Evolutionary conservation across 208 protist genomes (phyloP), one percentile per base, ranked within the genome.

Genomic region (Trypanosomatidae sp.): DNA sequence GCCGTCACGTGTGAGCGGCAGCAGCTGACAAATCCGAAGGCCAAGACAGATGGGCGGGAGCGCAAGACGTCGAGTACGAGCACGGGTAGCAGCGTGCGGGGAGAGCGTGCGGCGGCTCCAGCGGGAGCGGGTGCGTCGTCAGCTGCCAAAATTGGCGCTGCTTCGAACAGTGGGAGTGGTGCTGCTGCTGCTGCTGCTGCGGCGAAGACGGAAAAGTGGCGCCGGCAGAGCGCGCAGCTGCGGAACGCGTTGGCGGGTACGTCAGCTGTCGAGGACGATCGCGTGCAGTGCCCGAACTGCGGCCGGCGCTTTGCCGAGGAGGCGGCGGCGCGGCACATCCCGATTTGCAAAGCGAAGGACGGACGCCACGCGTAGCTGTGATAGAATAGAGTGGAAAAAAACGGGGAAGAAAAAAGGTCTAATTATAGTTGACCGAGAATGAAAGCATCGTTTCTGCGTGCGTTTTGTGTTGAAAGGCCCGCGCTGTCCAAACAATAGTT

Each of bases 211-310:
- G 66, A 67, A 25, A 79, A 77, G 59, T 85, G 81, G 84, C 74
- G 81, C 2, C 52, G 59, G 25, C 80, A 88, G 65, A 84, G 83
- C 53, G 76, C 83, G 65, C 83, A 85, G 72, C 59, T 87, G 56
- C 83, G 79, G 28, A 77, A 72, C 25, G 83, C 81, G 5, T 30
- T 86, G 58, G 76, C 66, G 0, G 75, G 66, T 10, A 56, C 30
- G 33, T 69, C 41, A 7, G 56, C 59, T 44, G 28, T 66, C 8
- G 77, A 79, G 19, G 76, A 72, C 41, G 85, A 92, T 68, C 79
- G 85, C 2, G 82, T 92, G 53, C 50, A 9, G 50, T 92, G 84
- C 53, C 80, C 84, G 3, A 49, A 73, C 10, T 92, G 87, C 69
- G 77, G 82, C 3, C 77, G 84, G 2, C 77, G 78, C 46, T 92